Percentiles rank a stretch among this genome's conserved stretches.
Conservation (phyloP, 768 basidiomycete species). For the Mycena polygramma region DNA sequence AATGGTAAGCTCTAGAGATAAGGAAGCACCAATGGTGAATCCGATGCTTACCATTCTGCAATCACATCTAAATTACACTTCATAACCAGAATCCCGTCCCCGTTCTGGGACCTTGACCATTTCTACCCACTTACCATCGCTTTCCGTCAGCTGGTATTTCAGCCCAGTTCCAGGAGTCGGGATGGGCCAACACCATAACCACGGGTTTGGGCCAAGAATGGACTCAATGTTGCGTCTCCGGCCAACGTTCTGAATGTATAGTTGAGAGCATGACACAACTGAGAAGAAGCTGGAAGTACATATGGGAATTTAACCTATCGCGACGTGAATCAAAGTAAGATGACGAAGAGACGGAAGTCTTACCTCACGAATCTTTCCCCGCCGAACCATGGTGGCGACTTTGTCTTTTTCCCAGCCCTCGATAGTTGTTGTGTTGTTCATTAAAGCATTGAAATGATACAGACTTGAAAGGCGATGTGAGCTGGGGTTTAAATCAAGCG, state of each 20-base stretch:
- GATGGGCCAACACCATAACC: constrained; percentile 90
- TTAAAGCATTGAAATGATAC: constrained; percentile 86
- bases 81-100: constrained; percentile 36
- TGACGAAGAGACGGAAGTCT: constrained; percentile 14
- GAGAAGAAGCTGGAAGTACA: constrained; percentile 57
- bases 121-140: constrained; percentile 81
- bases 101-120: constrained; percentile 44
- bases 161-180: constrained; percentile 78
- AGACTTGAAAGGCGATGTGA: constrained; percentile 59
- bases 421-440: constrained; percentile 92
- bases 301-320: constrained; percentile 92
- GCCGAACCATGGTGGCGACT: constrained; percentile 84
- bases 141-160: constrained; percentile 77
- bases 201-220: constrained; percentile 80
- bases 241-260: constrained; percentile 80
- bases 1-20: constrained; percentile 13
- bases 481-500: background rate
- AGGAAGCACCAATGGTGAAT: background rate
- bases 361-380: constrained; percentile 89
- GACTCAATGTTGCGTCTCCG: constrained; percentile 77
- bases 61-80: constrained; percentile 30
- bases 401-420: constrained; percentile 99
- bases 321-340: constrained; percentile 7
- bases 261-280: constrained; percentile 18
- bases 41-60: constrained; percentile 21